Evolutionary conservation across 1,139 yeast species (phyloP).

Genomic region (Diutina siamensis): DNA sequence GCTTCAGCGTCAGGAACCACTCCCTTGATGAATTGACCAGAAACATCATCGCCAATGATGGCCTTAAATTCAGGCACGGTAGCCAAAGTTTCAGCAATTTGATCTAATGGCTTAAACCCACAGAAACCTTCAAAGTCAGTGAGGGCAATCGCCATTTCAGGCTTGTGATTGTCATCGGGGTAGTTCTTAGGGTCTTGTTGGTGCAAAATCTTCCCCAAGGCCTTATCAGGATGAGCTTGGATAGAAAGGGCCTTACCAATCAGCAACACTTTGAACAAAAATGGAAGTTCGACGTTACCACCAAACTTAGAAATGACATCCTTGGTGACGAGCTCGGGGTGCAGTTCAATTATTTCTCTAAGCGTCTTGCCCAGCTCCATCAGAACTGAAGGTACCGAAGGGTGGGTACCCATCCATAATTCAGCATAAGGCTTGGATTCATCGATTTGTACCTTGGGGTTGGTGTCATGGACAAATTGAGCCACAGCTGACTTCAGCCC

Average conservation of each 20-base stretch:
- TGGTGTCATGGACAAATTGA: slow-evolving; percentile 62
- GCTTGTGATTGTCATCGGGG: slow-evolving; percentile 97
- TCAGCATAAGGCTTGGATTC: slow-evolving; percentile 78
- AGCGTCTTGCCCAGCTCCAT: slow-evolving; percentile 43
- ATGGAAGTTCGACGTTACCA: slow-evolving; percentile 65
- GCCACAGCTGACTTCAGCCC: slow-evolving; percentile 86
- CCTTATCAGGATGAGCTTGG: slow-evolving; percentile 97
- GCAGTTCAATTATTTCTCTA: slow-evolving; percentile 48
- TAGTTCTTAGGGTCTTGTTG: slow-evolving; percentile 81
- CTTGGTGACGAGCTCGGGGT: slow-evolving; percentile 53
- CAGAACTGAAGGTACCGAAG: slow-evolving; percentile 73
- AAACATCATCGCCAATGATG: slow-evolving; percentile 54
- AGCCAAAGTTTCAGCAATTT: slow-evolving; percentile 55
- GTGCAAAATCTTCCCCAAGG: slow-evolving; percentile 66
- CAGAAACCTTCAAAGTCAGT: slow-evolving; percentile 96
- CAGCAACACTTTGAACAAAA: slow-evolving; percentile 84
- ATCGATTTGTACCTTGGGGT: slow-evolving; percentile 46
- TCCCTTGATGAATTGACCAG: slow-evolving; percentile 39
- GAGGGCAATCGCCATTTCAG: slow-evolving; percentile 97
- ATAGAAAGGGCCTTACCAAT: slow-evolving; percentile 87
- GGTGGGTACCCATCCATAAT: slow-evolving; percentile 99
- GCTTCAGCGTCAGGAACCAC: slow-evolving; percentile 33
- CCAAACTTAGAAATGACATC: slow-evolving; percentile 57
- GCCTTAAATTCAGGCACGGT: slow-evolving; percentile 66
- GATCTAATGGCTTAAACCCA: slow-evolving; percentile 86